These are phyloP conservation scores for Meyerozyma smithsonii DNA, from an alignment of 1,139 yeast species.

Conservation along the genomic window DNA sequence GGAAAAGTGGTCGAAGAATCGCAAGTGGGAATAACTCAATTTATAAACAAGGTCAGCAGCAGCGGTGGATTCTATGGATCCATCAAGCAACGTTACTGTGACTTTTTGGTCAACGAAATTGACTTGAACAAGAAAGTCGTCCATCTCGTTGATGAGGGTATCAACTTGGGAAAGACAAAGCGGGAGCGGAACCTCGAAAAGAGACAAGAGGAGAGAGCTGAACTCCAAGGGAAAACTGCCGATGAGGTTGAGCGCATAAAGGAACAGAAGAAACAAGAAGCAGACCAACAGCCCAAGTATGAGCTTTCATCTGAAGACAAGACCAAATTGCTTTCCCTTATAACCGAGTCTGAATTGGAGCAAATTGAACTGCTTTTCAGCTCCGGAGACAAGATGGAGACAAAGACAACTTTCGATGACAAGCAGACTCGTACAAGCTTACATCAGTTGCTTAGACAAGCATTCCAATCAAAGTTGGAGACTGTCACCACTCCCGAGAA, in stretches of 20 bases:
- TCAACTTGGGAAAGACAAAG: conserved; percentile 46
- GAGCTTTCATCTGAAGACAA: conserved; percentile 44
- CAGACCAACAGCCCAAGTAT: conserved; percentile 32
- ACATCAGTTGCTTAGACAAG: conserved; percentile 71
- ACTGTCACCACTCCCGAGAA: conserved; percentile 71
- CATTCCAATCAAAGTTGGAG: conserved; percentile 73
- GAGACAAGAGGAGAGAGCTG: conserved; percentile 36
- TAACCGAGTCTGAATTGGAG: conserved; percentile 58
- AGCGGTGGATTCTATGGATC: conserved; percentile 69
- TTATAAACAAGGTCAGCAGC: conserved; percentile 39
- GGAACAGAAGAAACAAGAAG: conserved; percentile 22
- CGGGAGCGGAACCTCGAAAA: conserved; percentile 47
- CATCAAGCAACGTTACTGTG: conserved; percentile 88
- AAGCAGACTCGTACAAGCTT: conserved; percentile 69
- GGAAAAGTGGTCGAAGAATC: conserved; percentile 41
- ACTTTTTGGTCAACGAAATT: conserved; percentile 89
- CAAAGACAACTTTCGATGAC: conserved; percentile 54
- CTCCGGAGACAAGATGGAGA: conserved; percentile 57
- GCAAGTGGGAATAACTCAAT: conserved; percentile 85
- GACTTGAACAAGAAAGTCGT: conserved; percentile 64
- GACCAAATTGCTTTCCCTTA: conserved; percentile 40
- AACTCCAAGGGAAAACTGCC: conserved; percentile 28
- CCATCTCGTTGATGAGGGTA: conserved; percentile 71
- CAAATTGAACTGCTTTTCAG: conserved; percentile 52
- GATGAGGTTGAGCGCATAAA: conserved; percentile 32